Evolutionary conservation across 2,329 filamentous ascomycete species (phyloP).

Genomic region (Verticillium zaregamsianum): DNA sequence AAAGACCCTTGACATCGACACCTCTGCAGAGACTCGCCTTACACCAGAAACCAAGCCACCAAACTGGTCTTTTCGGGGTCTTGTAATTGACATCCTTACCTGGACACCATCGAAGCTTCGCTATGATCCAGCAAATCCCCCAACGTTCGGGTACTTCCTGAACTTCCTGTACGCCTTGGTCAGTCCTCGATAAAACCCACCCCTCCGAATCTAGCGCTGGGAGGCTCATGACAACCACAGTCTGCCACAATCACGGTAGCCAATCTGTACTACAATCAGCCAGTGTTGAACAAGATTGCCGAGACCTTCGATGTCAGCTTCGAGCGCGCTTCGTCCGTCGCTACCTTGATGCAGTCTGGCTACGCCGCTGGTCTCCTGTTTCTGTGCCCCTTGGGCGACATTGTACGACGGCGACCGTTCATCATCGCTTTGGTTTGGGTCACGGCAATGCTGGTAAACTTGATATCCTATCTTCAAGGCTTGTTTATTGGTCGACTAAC

Average conservation of each 20-base stretch:
- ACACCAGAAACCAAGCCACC: background rate
- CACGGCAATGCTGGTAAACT: conserved; percentile 63
- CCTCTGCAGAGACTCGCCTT: background rate
- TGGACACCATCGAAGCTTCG: conserved; percentile 65
- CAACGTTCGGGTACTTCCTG: conserved; percentile 61
- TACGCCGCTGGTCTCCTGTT: conserved; percentile 72
- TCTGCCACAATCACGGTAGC: conserved; percentile 66
- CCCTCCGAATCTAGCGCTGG: background rate
- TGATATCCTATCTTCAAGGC: background rate
- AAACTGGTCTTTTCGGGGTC: background rate
- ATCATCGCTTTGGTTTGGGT: conserved; percentile 63
- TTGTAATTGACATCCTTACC: conserved; percentile 24
- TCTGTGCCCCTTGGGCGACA: conserved; percentile 71
- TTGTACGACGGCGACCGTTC: conserved; percentile 63
- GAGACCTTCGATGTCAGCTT: conserved; percentile 66
- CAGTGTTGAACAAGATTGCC: conserved; percentile 72
- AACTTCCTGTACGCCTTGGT: conserved; percentile 69
- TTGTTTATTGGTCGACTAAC: background rate
- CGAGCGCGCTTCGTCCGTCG: conserved; percentile 62
- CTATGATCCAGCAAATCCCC: conserved; percentile 63
- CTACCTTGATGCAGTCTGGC: conserved; percentile 74
- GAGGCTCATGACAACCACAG: conserved; percentile 22
- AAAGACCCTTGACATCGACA: background rate
- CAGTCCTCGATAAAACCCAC: conserved; percentile 10
- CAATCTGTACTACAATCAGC: conserved; percentile 79